phyloP scores from a whole-genome alignment of 1,139 yeast species.

The Lodderomyces parapsilosis region DNA sequence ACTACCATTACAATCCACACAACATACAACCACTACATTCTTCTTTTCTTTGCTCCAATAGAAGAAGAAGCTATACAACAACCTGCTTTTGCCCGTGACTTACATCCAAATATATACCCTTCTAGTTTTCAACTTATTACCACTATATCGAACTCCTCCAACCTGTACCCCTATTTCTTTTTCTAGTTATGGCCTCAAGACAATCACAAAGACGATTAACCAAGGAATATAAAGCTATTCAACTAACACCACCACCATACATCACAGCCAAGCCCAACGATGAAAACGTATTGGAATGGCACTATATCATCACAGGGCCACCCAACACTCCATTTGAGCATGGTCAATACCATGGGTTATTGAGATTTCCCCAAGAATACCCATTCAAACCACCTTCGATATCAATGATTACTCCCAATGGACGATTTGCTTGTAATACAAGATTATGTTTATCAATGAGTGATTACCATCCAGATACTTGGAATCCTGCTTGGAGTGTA shows the following conservation, averaged over 20 bases:
- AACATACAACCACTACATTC: not conserved
- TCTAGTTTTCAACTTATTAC: too few relatives aligned
- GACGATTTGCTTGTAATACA: slow-evolving; percentile 74
- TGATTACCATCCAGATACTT: slow-evolving; percentile 88
- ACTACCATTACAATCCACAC: not conserved
- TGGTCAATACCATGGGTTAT: slow-evolving; percentile 89
- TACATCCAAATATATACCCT: too few relatives aligned
- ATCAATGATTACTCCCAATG: slow-evolving; percentile 85
- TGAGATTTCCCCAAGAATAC: slow-evolving; percentile 80
- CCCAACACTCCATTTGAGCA: slow-evolving; percentile 79
- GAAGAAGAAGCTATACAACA: too few relatives aligned
- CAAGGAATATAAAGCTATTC: slow-evolving; percentile 74
- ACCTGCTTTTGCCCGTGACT: too few relatives aligned
- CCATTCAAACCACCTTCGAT: slow-evolving; percentile 94
- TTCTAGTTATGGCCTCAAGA: slow-evolving; percentile 51
- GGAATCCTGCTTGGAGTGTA: slow-evolving; percentile 97
- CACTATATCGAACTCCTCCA: too few relatives aligned
- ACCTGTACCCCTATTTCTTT: not conserved
- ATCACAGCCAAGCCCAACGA: slow-evolving; percentile 85
- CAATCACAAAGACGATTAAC: slow-evolving; percentile 55
- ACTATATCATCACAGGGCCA: slow-evolving; percentile 80
- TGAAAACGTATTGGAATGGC: slow-evolving; percentile 73
- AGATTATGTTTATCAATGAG: slow-evolving; percentile 85
- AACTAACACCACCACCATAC: slow-evolving; percentile 77
- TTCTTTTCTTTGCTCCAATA: too few relatives aligned